Conservation (phyloP, 2,329 filamentous ascomycete species). For the Scedosporium apiospermum region DNA sequence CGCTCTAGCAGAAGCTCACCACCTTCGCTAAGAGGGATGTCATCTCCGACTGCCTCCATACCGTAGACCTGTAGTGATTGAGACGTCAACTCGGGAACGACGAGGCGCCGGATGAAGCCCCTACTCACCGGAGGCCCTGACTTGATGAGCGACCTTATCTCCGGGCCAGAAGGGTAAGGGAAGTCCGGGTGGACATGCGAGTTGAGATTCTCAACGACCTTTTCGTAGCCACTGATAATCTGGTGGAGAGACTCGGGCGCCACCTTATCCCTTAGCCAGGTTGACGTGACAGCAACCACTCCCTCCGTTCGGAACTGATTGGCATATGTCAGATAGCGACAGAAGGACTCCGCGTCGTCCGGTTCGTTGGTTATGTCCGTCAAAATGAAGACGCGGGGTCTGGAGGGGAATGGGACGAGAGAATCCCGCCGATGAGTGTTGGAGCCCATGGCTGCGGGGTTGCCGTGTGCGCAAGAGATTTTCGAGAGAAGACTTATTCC, state of each 20-base stretch:
- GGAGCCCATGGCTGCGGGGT: too few species aligned
- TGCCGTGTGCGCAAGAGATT: too few species aligned
- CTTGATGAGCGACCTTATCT: constrained; percentile 23
- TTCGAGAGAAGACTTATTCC: too few species aligned
- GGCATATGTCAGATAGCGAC: constrained; percentile 32
- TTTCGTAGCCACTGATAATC: constrained; percentile 32
- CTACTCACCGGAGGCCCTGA: constrained; percentile 23
- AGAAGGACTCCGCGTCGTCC: constrained; percentile 33
- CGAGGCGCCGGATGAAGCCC: background rate
- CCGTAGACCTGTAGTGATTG: constrained; percentile 19
- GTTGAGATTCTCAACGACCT: constrained; percentile 36
- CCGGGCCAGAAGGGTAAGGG: constrained; percentile 28
- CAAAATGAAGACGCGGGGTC: constrained; percentile 28
- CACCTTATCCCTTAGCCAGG: constrained; percentile 30
- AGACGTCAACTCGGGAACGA: background rate
- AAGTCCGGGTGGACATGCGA: constrained; percentile 33
- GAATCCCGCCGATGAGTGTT: too few species aligned
- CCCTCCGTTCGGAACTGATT: constrained; percentile 36
- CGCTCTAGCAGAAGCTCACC: constrained; percentile 24
- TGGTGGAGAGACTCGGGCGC: constrained; percentile 31
- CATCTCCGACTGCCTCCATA: constrained; percentile 20
- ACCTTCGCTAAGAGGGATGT: constrained; percentile 14
- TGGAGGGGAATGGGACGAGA: too few species aligned
- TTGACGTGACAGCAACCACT: constrained; percentile 33
- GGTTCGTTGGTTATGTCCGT: constrained; percentile 37